Evolutionary conservation across 2,329 filamentous ascomycete genomes (phyloP).

Genomic region (Pseudogymnoascus sp.): DNA sequence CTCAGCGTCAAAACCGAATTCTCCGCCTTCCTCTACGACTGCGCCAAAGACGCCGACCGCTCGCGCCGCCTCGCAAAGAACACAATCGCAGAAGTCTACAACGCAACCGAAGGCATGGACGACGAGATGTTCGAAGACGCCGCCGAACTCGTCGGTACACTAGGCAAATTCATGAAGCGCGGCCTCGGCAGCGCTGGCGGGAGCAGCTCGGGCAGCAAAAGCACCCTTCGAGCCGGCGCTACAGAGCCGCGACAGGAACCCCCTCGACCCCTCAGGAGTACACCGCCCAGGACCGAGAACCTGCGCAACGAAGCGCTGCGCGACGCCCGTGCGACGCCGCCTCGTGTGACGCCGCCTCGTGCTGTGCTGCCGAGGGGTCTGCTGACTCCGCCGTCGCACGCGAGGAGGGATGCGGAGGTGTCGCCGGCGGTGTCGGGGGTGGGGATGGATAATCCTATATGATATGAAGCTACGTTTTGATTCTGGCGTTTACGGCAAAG

Average conservation of each 20-base stretch:
- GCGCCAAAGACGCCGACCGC: constrained; percentile 70
- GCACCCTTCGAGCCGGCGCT: neutral
- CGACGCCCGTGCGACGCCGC: neutral
- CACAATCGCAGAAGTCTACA: constrained; percentile 85
- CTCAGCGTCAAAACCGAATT: constrained; percentile 90
- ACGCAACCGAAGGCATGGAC: constrained; percentile 84
- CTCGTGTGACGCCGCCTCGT: neutral
- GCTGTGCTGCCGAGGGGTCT: neutral
- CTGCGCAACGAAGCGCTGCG: neutral
- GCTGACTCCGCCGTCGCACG: neutral
- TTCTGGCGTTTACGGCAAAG: constrained; percentile 1
- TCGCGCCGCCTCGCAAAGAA: constrained; percentile 72
- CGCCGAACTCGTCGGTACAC: constrained; percentile 74
- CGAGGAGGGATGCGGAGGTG: neutral
- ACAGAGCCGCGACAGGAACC: neutral
- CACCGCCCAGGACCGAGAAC: neutral
- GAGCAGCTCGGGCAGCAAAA: constrained; percentile 10
- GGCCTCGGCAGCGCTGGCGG: constrained; percentile 32
- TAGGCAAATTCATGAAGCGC: constrained; percentile 84
- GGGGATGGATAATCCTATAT: constrained; percentile 27
- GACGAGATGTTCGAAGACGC: constrained; percentile 94
- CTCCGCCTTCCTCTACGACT: constrained; percentile 88
- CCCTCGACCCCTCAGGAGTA: neutral
- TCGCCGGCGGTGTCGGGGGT: constrained; percentile 14
- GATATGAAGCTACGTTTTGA: constrained; percentile 9